Evolutionary conservation across 2,329 filamentous ascomycete genomes (phyloP), one percentile per base, ranked within the genome.

Genomic region (Botrytis fragariae): DNA sequence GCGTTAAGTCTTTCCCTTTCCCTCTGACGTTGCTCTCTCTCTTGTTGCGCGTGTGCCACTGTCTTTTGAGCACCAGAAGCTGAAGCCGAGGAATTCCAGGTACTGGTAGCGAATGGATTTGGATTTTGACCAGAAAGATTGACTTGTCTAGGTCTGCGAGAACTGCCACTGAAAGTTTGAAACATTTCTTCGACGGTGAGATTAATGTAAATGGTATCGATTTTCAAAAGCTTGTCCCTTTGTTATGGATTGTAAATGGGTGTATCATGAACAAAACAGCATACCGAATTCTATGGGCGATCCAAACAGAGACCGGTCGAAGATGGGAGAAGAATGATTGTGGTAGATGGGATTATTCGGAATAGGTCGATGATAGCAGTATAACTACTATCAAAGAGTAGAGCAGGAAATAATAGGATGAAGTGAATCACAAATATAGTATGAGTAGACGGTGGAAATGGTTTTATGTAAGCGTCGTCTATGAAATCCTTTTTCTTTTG

Each of bases 161-260:
- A 93, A 83, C 85, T 93, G 78, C 96, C 96, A 37, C 93, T 96
- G 84, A 99, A 99, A 71, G 92, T 94, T 75, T 92, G 91, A 84
- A 96, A 97, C 95, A 98, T 98, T 78, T 80, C 81, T 81, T 71
- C 73, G 44, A 70, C 69, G 75, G 44, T 32, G 20, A 32, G 6
- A 39, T 39, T 12, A 44, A 62, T 25, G 57, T 57, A 48, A 59
- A 45, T n/a, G 62, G 45, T 45, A 51, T 64, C 9, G 22, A n/a
- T 37, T 25, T 29, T 69, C 44, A 32, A 54, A 29, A 22, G 22
- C 35, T 45, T 29, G 8, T 37, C 32, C n/a, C 51, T 63, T 71
- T 72, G 59, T 75, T 61, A 45, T 74, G 51, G 54, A 54, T 71
- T 65, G 61, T 71, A 44, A 65, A 75, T 78, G 78, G 75, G 69